phyloP scores from a whole-genome alignment of 1,284 basidiomycete species.

The Malassezia psittaci region DNA sequence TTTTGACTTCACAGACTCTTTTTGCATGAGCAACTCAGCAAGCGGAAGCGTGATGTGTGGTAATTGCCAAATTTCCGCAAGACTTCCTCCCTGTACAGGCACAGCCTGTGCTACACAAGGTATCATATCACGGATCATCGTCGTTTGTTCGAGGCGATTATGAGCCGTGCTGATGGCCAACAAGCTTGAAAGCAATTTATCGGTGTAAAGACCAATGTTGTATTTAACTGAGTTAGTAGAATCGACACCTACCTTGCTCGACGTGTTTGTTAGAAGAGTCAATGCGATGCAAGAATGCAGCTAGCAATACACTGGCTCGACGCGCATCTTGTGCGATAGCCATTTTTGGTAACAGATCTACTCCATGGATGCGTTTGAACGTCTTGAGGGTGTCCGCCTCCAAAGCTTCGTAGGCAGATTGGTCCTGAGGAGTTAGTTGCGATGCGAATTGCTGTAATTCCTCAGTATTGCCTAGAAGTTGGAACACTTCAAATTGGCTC shows the following conservation, averaged over 20 bases:
- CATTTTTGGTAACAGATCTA: not conserved
- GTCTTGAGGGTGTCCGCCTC: constrained; percentile 49
- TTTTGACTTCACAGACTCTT: constrained; percentile 22
- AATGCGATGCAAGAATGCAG: constrained; percentile 69
- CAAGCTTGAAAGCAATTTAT: constrained; percentile 64
- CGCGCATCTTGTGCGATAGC: constrained; percentile 21
- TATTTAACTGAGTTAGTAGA: constrained; percentile 19
- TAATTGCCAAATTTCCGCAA: constrained; percentile 38
- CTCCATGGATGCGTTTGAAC: not conserved
- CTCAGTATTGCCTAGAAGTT: constrained; percentile 63
- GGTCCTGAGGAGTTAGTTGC: constrained; percentile 28
- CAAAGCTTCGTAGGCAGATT: constrained; percentile 49
- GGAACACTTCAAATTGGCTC: constrained; percentile 63
- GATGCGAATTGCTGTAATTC: constrained; percentile 54
- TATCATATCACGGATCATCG: constrained; percentile 70
- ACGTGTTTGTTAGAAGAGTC: constrained; percentile 22
- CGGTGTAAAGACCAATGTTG: constrained; percentile 27
- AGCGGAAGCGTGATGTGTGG: constrained; percentile 30
- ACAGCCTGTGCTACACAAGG: constrained; percentile 77
- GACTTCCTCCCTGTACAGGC: constrained; percentile 33
- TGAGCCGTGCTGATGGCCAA: constrained; percentile 73
- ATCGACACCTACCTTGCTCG: constrained; percentile 3
- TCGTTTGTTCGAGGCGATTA: constrained; percentile 77
- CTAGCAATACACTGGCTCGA: constrained; percentile 55
- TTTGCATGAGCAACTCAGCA: constrained; percentile 19